Evolutionary conservation across 2,329 filamentous ascomycete species (phyloP).

Genomic region (Myotisia sp.): DNA sequence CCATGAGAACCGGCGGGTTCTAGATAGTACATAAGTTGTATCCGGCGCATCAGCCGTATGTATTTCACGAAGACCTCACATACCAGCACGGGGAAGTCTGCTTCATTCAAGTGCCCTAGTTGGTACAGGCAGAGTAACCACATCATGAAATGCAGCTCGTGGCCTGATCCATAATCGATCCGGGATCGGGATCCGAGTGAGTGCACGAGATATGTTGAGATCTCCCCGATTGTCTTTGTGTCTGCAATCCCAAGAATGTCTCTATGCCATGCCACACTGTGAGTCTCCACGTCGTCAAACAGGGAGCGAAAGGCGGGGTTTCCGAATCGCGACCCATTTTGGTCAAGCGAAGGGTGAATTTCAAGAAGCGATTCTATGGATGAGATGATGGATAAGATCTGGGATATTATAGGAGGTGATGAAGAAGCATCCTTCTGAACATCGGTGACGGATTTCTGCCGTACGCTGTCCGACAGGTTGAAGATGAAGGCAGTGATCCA

Average conservation of each 20-base stretch:
- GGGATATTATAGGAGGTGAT: slow-evolving; percentile 41
- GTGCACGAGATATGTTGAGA: slow-evolving; percentile 65
- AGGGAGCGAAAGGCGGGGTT: slow-evolving; percentile 83
- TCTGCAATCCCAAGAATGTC: slow-evolving; percentile 27
- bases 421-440: slow-evolving; percentile 35
- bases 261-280: slow-evolving; percentile 29
- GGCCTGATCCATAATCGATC: slow-evolving; percentile 93
- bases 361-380: slow-evolving; percentile 53
- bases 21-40: slow-evolving; percentile 89
- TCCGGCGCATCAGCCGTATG: slow-evolving; percentile 67
- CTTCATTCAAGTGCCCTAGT: slow-evolving; percentile 46
- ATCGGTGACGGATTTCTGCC: slow-evolving; percentile 51
- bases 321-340: slow-evolving; percentile 79
- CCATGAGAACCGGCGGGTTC: slow-evolving; percentile 94
- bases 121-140: slow-evolving; percentile 93
- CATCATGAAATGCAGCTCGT: slow-evolving; percentile 92
- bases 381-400: slow-evolving; percentile 56
- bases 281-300: slow-evolving; percentile 40
- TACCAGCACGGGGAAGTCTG: slow-evolving; percentile 60
- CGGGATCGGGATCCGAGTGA: slow-evolving; percentile 74
- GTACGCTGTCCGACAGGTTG: slow-evolving; percentile 66
- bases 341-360: slow-evolving; percentile 65
- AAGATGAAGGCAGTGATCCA: slow-evolving; percentile 78
- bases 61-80: slow-evolving; percentile 72
- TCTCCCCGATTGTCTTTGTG: slow-evolving; percentile 48